Conservation (phyloP, 2,329 filamentous ascomycete genomes). For the Monilinia fructicola region DNA sequence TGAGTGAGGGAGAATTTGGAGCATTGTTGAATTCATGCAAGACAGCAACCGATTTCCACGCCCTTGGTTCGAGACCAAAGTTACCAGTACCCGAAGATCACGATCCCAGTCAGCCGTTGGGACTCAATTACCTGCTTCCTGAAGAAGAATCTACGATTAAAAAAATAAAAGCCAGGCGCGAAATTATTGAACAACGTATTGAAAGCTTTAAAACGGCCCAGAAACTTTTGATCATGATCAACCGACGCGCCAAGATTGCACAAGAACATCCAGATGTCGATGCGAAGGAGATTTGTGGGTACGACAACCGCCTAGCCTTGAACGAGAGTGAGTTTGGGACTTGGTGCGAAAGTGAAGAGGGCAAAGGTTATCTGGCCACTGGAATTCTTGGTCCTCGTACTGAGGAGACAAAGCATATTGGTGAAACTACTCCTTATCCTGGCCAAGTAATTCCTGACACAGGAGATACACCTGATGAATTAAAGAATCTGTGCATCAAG, state of each 20-base stretch:
- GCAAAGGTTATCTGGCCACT: slow-evolving; percentile 32
- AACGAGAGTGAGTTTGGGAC: slow-evolving; percentile 36
- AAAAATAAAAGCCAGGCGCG: slow-evolving; percentile 30
- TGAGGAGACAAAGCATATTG: slow-evolving; percentile 31
- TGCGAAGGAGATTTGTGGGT: slow-evolving; percentile 37
- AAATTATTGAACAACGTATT: slow-evolving; percentile 28
- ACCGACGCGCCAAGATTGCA: slow-evolving; percentile 32
- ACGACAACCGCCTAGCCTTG: slow-evolving; percentile 38
- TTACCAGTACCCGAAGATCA: slow-evolving; percentile 33
- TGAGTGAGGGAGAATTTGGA: slow-evolving; percentile 34
- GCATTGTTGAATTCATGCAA: slow-evolving; percentile 30
- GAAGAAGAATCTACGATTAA: slow-evolving; percentile 35
- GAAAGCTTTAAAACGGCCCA: slow-evolving; percentile 29
- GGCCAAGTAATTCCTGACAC: slow-evolving; percentile 26
- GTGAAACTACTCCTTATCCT: slow-evolving; percentile 27
- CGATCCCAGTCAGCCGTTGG: slow-evolving; percentile 36
- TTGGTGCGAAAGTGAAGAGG: slow-evolving; percentile 35
- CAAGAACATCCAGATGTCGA: slow-evolving; percentile 30
- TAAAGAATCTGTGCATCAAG: slow-evolving; percentile 37
- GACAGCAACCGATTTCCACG: slow-evolving; percentile 31
- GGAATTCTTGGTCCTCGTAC: slow-evolving; percentile 37
- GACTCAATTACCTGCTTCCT: slow-evolving; percentile 34
- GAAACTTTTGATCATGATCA: slow-evolving; percentile 35
- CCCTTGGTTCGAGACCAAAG: slow-evolving; percentile 37
- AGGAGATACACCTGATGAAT: slow-evolving; percentile 26